Base-by-base conservation (phyloP, 495 filamentous ascomycete genomes). In the Poronia punctata region DNA sequence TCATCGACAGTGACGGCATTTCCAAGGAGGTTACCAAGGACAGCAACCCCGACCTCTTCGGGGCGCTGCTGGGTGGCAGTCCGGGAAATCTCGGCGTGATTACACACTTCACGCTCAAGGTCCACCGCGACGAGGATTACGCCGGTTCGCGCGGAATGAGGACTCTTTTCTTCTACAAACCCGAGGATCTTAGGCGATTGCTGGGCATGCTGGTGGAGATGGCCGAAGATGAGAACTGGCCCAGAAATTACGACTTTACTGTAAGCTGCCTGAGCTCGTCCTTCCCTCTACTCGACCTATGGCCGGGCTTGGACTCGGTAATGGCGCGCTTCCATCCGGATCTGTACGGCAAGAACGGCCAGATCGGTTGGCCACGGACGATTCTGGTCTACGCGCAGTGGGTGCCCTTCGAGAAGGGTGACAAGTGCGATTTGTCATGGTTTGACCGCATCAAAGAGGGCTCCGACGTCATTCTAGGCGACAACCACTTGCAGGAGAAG, bases 381-480 rank as follows among this genome's bases (percentile, higher is more conserved):
- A 61, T 67, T 27, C 38, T 68, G 15, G 51, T 67, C 16, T 68
- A 61, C 39, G 65, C 65, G 27, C 65, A 68, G 39, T 68, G 61
- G 58, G 64, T 67, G 3, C 62, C 62, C 1, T 53, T 66, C 30
- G 35, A 46, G 14, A 32, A 33, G 19, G 49, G 50, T 27, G 60
- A 66, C 32, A 23, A 42, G 23, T 62, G 53, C 42, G 57, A 62
- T 33, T 49, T 53, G 40, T 48, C 45, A 3, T 63, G 61, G 62
- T 64, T 64, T 44, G 48, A 63, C 34, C 49, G 53, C 6, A 59
- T 64, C 35, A 50, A 51, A 19, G 46, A 61, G 23, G 57, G 50
- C 1, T 48, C 54, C 7, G 47, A 51, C 35, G 45, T 48, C 38
- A 40, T 49, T 29, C 23, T 53, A 22, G 48, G 44, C 26, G 38